These are phyloP conservation scores for Ceratocystis ficicola DNA, from an alignment of 2,329 filamentous ascomycete species.

Conservation along the genomic window DNA sequence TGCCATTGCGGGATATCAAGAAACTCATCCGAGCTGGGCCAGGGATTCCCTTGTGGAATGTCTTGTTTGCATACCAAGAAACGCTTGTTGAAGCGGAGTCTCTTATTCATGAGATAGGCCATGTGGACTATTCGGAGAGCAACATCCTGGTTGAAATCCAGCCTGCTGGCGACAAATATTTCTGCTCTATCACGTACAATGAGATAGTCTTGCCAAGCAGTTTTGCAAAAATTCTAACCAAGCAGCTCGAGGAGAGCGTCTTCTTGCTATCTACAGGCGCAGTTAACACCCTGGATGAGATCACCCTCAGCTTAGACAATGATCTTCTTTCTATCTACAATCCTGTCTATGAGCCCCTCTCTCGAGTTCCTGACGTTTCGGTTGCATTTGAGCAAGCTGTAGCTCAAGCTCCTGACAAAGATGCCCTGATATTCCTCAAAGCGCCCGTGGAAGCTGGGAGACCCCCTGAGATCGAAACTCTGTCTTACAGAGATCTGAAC, in stretches of 20 bases:
- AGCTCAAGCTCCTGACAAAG: constrained; percentile 35
- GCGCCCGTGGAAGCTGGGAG: constrained; percentile 29
- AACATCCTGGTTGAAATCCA: constrained; percentile 65
- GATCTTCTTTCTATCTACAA: constrained; percentile 41
- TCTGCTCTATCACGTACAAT: constrained; percentile 39
- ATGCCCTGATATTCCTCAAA: constrained; percentile 52
- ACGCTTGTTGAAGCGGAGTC: constrained; percentile 36
- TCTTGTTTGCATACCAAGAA: constrained; percentile 76
- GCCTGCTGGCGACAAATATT: constrained; percentile 38
- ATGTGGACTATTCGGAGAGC: constrained; percentile 64
- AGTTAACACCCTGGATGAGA: constrained; percentile 8
- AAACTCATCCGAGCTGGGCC: constrained; percentile 44
- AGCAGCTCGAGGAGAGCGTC: constrained; percentile 48
- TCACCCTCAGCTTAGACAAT: constrained; percentile 25
- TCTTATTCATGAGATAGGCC: constrained; percentile 43
- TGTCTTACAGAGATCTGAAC: constrained; percentile 58
- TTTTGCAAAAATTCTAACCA: constrained; percentile 45
- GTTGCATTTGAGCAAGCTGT: constrained; percentile 44
- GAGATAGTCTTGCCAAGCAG: constrained; percentile 37
- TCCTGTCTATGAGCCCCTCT: constrained; percentile 28
- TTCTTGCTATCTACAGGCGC: constrained; percentile 27
- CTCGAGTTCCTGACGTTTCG: constrained; percentile 36
- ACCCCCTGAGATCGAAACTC: constrained; percentile 28
- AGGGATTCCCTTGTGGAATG: constrained; percentile 55
- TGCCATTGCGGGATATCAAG: constrained; percentile 60